Conservation (phyloP, 805 yeast genomes). For the Wickerhamiella nectarea region DNA sequence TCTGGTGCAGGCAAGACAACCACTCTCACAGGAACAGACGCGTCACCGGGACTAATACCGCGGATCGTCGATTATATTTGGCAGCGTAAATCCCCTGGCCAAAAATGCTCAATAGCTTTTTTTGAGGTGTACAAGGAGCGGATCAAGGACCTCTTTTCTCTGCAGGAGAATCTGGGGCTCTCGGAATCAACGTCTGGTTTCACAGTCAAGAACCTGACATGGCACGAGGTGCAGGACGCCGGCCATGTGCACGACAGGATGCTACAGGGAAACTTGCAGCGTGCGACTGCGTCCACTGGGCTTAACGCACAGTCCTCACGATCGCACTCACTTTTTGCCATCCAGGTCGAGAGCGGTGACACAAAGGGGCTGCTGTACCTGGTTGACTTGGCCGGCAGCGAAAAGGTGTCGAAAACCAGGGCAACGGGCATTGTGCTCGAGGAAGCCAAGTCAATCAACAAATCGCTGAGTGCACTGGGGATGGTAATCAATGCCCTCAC, state of each 20-base stretch:
- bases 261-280: slow-evolving; percentile 40
- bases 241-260: slow-evolving; percentile 46
- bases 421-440: slow-evolving; percentile 62
- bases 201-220: slow-evolving; percentile 56
- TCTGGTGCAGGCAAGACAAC: slow-evolving; percentile 66
- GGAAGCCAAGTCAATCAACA: slow-evolving; percentile 75
- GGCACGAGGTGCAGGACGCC: slow-evolving; percentile 43
- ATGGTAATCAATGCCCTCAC: slow-evolving; percentile 70
- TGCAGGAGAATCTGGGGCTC: slow-evolving; percentile 14
- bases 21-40: slow-evolving; percentile 58
- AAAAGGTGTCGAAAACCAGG: slow-evolving; percentile 63
- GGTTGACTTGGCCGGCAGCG: slow-evolving; percentile 83
- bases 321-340: slow-evolving; percentile 66
- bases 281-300: slow-evolving; percentile 48
- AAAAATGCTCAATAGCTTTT: slow-evolving; percentile 50
- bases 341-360: slow-evolving; percentile 32
- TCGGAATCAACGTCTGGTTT: slow-evolving; percentile 36
- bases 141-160: slow-evolving; percentile 53
- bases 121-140: slow-evolving; percentile 76
- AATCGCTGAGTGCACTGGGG: slow-evolving; percentile 64
- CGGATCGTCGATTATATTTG: slow-evolving; percentile 57
- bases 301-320: slow-evolving; percentile 66
- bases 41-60: slow-evolving; percentile 55
- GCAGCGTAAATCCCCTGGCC: slow-evolving; percentile 35
- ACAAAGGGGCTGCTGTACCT: slow-evolving; percentile 52